Conservation (phyloP, 495 filamentous ascomycete species). For the Trichoderma asperelloides region DNA sequence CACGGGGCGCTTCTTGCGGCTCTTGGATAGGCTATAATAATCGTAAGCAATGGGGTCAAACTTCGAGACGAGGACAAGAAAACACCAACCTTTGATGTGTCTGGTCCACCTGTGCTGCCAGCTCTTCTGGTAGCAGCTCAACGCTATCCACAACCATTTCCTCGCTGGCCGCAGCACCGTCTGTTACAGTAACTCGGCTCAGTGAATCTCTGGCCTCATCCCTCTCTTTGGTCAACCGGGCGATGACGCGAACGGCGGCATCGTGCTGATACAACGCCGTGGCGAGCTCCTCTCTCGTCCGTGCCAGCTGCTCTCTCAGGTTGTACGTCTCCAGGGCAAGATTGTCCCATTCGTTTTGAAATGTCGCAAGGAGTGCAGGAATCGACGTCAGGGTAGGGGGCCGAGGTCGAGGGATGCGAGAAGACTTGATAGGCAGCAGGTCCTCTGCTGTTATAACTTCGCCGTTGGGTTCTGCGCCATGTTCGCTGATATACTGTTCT, state of each 20-base stretch:
- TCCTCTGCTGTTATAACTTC: slow-evolving; percentile 83
- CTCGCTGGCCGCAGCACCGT: slow-evolving; percentile 55
- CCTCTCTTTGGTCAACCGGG: slow-evolving; percentile 74
- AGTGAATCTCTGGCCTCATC: slow-evolving; percentile 93
- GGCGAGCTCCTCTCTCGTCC: slow-evolving; percentile 86
- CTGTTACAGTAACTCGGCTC: slow-evolving; percentile 66
- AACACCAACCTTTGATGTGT: slow-evolving; percentile 68
- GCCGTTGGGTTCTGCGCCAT: slow-evolving; percentile 88
- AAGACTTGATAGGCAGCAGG: slow-evolving; percentile 75
- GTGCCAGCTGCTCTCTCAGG: slow-evolving; percentile 74
- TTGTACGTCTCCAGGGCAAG: slow-evolving; percentile 84
- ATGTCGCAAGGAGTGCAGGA: slow-evolving; percentile 88
- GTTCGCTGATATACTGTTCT: slow-evolving; percentile 87
- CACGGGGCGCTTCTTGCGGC: slow-evolving; percentile 76
- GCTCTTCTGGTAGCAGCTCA: slow-evolving; percentile 57
- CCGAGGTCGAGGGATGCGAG: slow-evolving; percentile 73
- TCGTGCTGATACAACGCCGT: slow-evolving; percentile 94
- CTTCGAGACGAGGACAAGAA: background rate
- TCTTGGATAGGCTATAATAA: slow-evolving; percentile 60
- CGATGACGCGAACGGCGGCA: slow-evolving; percentile 88
- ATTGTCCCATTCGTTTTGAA: slow-evolving; percentile 98
- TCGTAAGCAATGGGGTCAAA: background rate
- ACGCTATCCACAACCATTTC: slow-evolving; percentile 80
- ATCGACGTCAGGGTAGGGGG: slow-evolving; percentile 95
- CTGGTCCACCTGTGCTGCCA: slow-evolving; percentile 66